phyloP scores from a whole-genome alignment of 2,329 filamentous ascomycete genomes.

The Fusarium nanum region DNA sequence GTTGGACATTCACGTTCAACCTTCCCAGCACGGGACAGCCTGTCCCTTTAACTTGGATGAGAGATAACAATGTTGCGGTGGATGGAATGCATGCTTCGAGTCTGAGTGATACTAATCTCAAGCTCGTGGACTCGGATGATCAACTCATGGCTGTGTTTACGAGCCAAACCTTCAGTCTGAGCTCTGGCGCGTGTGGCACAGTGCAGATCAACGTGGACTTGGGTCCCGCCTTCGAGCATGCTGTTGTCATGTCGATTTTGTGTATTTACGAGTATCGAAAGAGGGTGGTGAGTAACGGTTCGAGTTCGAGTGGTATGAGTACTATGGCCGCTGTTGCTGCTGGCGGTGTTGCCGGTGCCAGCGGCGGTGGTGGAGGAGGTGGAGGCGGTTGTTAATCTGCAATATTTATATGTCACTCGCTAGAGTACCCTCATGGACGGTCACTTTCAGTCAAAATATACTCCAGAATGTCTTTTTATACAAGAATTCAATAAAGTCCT shows the following conservation, averaged over 20 bases:
- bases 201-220: background rate
- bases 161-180: background rate
- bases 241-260: background rate
- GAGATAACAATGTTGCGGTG: background rate
- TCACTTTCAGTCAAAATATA: background rate
- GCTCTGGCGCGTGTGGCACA: background rate
- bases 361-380: too few species aligned
- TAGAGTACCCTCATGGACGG: too few species aligned
- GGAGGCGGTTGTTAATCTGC: too few species aligned
- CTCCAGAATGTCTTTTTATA: background rate
- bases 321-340: too few species aligned
- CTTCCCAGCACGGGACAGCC: background rate
- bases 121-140: background rate
- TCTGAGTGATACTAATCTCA: background rate
- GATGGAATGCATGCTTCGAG: background rate
- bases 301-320: background rate
- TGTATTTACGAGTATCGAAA: background rate
- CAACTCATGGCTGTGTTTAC: background rate
- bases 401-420: too few species aligned
- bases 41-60: background rate
- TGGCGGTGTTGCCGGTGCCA: too few species aligned
- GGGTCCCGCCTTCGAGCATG: background rate
- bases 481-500: accelerated
- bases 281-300: background rate
- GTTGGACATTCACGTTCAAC: background rate